Percentiles rank a stretch among this genome's conserved stretches.
Evolutionary conservation across 805 yeast species (phyloP).

Genomic region (Zygotorulaspora danielsina): DNA sequence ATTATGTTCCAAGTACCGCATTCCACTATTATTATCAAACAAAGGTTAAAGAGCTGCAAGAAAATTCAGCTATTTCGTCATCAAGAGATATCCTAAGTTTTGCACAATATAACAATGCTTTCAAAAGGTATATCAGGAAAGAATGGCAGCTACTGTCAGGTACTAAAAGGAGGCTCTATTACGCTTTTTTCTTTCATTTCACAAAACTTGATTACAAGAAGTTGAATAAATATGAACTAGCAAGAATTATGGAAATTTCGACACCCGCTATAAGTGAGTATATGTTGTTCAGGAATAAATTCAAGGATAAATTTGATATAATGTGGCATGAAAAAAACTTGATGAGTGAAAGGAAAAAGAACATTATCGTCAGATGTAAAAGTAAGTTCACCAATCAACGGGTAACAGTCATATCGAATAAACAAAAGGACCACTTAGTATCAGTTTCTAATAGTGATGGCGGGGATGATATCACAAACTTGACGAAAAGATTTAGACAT

Average conservation of each 20-base stretch:
- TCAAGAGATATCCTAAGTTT: conserved; percentile 8
- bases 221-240: conserved; percentile 22
- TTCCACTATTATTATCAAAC: conserved; percentile 25
- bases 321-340: conserved; percentile 18
- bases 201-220: conserved; percentile 14
- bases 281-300: conserved; percentile 24
- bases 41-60: conserved; percentile 15
- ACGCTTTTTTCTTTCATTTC: conserved; percentile 23
- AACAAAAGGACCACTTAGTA: neutral
- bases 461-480: conserved; percentile 8
- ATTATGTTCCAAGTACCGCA: conserved; percentile 19
- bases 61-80: neutral
- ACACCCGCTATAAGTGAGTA: conserved; percentile 27
- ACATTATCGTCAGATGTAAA: neutral
- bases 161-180: conserved; percentile 23
- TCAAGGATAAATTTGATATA: conserved; percentile 18
- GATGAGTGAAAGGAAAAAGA: conserved; percentile 4
- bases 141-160: conserved; percentile 26
- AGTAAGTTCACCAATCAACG: conserved; percentile 3
- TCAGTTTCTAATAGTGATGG: neutral
- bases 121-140: conserved; percentile 18
- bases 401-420: neutral
- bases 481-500: conserved; percentile 18
- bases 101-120: conserved; percentile 14
- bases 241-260: conserved; percentile 22